Conservation (phyloP, 352 stramenopile genomes). For the Pythium grandisporangium region DNA sequence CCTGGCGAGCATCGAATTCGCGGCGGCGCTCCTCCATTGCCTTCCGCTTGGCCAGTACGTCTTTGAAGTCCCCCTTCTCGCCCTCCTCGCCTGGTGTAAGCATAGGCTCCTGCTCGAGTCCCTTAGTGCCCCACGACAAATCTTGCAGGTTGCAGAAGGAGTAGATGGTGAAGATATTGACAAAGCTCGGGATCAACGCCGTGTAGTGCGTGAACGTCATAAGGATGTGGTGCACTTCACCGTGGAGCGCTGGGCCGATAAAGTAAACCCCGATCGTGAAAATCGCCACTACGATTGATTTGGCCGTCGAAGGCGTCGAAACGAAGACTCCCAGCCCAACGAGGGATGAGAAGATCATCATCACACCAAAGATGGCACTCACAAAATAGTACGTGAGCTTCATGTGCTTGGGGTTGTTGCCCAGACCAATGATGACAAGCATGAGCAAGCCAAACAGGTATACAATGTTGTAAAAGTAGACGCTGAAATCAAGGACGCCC, state of each 20-base stretch:
- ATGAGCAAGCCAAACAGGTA: conserved; percentile 77
- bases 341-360: conserved; percentile 73
- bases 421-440: conserved; percentile 78
- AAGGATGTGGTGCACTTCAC: conserved; percentile 77
- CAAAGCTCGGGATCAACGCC: conserved; percentile 77
- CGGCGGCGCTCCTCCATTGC: conserved; percentile 58
- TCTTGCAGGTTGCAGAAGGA: conserved; percentile 87
- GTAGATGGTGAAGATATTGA: conserved; percentile 89
- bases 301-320: conserved; percentile 29
- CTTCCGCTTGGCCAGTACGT: conserved; percentile 69
- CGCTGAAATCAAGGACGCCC: conserved; percentile 42
- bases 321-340: conserved; percentile 75
- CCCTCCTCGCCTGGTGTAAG: conserved; percentile 33
- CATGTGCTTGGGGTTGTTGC: conserved; percentile 86
- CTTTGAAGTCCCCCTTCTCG: conserved; percentile 78
- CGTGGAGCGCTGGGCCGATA: conserved; percentile 66
- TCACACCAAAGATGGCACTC: conserved; percentile 51
- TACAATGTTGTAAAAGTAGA: conserved; percentile 74
- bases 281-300: conserved; percentile 53
- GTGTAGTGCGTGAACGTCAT: conserved; percentile 86
- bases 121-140: conserved; percentile 83
- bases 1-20: conserved; percentile 35
- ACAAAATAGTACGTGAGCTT: conserved; percentile 82
- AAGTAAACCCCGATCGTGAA: conserved; percentile 78
- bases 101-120: conserved; percentile 41